Conservation (phyloP, 768 basidiomycete genomes). For the Ramaria sp. region DNA sequence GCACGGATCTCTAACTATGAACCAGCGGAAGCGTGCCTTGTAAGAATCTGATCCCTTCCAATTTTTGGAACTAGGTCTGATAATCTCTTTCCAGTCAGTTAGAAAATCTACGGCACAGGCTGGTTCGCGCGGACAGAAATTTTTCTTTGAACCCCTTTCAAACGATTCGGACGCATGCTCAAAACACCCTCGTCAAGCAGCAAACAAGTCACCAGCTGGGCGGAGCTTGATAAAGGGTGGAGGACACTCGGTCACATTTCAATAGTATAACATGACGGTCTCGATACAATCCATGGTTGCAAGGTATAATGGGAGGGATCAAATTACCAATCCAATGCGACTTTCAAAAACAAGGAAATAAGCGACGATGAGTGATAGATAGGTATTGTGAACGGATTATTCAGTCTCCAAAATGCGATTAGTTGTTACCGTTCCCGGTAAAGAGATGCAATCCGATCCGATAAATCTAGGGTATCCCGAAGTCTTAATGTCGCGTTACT, state of each 20-base stretch:
- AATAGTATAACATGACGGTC: not conserved
- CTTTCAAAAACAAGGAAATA: not conserved
- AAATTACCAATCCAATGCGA: too few relatives aligned
- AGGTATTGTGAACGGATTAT: not conserved
- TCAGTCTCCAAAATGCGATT: not conserved
- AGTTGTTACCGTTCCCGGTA: not conserved
- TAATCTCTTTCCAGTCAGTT: constrained; percentile 33
- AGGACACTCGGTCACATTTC: not conserved
- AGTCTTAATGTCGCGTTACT: constrained; percentile 13
- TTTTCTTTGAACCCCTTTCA: constrained; percentile 64
- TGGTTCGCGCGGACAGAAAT: constrained; percentile 54
- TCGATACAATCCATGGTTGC: not conserved
- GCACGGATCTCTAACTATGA: constrained; percentile 41
- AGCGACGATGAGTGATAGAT: constrained; percentile 1
- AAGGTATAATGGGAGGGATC: not conserved
- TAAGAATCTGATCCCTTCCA: constrained; percentile 26
- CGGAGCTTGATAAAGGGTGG: not conserved
- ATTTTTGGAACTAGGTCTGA: not conserved
- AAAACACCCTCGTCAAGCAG: constrained; percentile 63
- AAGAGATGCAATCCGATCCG: not conserved
- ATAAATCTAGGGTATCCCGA: not conserved
- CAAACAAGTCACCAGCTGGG: constrained; percentile 9
- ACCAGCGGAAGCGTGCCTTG: constrained; percentile 61
- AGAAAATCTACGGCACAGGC: constrained; percentile 60
- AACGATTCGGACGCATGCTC: constrained; percentile 68